These are phyloP conservation scores for Yamadazyma ubonensis DNA, from an alignment of 805 yeast species.

Conservation along the genomic window DNA sequence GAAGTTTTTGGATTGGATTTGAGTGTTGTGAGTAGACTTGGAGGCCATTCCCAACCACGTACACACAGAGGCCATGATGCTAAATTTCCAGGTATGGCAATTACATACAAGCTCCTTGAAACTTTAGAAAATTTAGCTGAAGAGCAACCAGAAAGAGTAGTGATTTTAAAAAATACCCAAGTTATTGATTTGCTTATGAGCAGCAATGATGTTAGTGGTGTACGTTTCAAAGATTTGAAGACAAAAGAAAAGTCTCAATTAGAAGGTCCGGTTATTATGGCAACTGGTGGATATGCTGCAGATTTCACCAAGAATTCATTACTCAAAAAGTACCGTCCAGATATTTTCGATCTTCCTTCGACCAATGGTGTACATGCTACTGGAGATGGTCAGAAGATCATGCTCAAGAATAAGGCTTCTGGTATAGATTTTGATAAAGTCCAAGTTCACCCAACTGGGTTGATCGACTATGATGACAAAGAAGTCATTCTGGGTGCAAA, in stretches of 20 bases:
- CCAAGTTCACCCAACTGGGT: slow-evolving; percentile 69
- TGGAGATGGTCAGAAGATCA: slow-evolving; percentile 61
- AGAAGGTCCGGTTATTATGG: slow-evolving; percentile 59
- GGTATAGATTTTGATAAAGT: slow-evolving; percentile 65
- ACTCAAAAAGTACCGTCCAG: slow-evolving; percentile 56
- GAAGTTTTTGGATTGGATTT: slow-evolving; percentile 60
- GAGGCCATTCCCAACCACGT: slow-evolving; percentile 79
- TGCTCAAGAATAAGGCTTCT: slow-evolving; percentile 49
- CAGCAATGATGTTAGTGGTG: slow-evolving; percentile 27
- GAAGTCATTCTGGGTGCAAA: slow-evolving; percentile 42
- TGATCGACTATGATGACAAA: slow-evolving; percentile 47
- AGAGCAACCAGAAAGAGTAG: slow-evolving; percentile 43
- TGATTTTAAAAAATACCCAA: slow-evolving; percentile 39
- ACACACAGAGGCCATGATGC: slow-evolving; percentile 77
- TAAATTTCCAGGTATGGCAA: slow-evolving; percentile 65
- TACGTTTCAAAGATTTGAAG: slow-evolving; percentile 32
- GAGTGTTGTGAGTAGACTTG: slow-evolving; percentile 68
- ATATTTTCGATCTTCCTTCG: slow-evolving; percentile 53
- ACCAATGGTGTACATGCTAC: slow-evolving; percentile 64
- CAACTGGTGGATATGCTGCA: slow-evolving; percentile 69
- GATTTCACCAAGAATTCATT: slow-evolving; percentile 55
- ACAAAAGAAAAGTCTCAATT: slow-evolving; percentile 31
- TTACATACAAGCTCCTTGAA: slow-evolving; percentile 53
- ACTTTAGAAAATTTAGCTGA: slow-evolving; percentile 48
- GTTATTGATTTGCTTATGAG: slow-evolving; percentile 41